A percentile compares a stretch with the other conserved stretches of the same genome.
Evolutionary conservation across 176 grass and related monocot genomes (phyloP).

Genomic region (barley (Hordeum vulgare)): DNA sequence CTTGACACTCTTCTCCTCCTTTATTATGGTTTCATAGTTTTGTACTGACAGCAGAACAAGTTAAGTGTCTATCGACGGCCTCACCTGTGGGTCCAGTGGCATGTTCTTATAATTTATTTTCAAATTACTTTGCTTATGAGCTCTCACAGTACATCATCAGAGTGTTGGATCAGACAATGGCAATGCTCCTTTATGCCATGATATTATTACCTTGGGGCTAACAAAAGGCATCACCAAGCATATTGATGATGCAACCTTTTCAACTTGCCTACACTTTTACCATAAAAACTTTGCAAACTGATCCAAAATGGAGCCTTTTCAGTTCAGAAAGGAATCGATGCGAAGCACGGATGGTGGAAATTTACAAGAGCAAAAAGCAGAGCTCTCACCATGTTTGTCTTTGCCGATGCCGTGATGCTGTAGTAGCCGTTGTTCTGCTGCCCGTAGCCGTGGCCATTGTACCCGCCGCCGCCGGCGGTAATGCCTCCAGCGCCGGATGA

Average conservation of each 20-base stretch:
- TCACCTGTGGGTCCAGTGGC: neutral
- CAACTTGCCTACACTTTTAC: neutral
- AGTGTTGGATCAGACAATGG: neutral
- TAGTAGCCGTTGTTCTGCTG: slow-evolving; percentile 36
- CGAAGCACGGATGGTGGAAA: too few relatives aligned
- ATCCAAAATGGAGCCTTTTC: too few relatives aligned
- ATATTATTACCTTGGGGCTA: neutral
- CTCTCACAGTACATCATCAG: neutral
- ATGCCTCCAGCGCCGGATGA: slow-evolving; percentile 15
- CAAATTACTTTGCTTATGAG: neutral
- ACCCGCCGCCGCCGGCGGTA: neutral
- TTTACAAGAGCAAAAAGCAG: too few relatives aligned
- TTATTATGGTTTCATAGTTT: neutral
- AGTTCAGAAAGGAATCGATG: too few relatives aligned
- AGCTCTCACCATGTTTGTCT: too few relatives aligned
- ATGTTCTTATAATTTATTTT: neutral
- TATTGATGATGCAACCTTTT: too few relatives aligned
- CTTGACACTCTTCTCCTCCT: neutral
- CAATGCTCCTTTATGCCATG: neutral
- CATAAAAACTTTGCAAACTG: neutral
- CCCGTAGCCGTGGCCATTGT: slow-evolving; percentile 2
- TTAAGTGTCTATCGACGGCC: neutral
- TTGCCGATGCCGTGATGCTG: slow-evolving; percentile 56
- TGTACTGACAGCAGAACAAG: neutral
- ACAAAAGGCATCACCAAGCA: neutral